phyloP scores from a whole-genome alignment of 192 early-diverging fungal species.

The Gamsiella multidivaricata region DNA sequence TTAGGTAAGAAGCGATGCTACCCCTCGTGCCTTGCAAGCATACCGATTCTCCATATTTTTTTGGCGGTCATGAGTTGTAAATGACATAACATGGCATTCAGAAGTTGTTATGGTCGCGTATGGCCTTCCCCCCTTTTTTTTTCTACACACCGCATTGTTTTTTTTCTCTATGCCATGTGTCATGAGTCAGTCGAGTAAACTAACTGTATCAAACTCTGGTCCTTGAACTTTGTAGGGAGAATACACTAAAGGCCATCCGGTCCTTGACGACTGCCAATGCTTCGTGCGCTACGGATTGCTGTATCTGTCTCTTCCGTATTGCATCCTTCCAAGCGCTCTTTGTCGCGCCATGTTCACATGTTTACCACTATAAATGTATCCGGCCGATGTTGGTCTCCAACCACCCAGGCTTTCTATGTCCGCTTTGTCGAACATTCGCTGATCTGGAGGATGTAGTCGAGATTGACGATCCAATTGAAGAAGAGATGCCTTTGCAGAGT shows the following conservation, averaged over 20 bases:
- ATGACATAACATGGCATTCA: no score
- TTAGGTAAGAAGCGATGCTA: slow-evolving; percentile 56
- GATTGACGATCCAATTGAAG: slow-evolving; percentile 64
- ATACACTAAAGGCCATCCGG: slow-evolving; percentile 60
- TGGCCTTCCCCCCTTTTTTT: background rate
- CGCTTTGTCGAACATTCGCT: slow-evolving; percentile 91
- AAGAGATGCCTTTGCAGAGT: slow-evolving; percentile 14
- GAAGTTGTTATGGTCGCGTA: background rate
- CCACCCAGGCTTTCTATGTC: slow-evolving; percentile 86
- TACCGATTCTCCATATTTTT: slow-evolving; percentile 1
- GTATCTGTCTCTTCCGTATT: slow-evolving; percentile 91
- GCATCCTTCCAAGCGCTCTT: slow-evolving; percentile 91
- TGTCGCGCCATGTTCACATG: slow-evolving; percentile 92
- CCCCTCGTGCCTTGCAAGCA: background rate
- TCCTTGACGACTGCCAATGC: slow-evolving; percentile 61
- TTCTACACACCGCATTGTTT: background rate
- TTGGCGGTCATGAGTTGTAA: slow-evolving; percentile 11
- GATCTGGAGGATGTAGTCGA: slow-evolving; percentile 87
- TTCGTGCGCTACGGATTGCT: slow-evolving; percentile 73
- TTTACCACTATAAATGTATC: slow-evolving; percentile 95
- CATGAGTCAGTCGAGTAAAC: slow-evolving; percentile 9
- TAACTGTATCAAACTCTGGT: background rate
- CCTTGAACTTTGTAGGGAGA: slow-evolving; percentile 34
- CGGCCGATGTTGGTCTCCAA: slow-evolving; percentile 78
- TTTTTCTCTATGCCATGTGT: background rate